Base-by-base conservation (phyloP, 106 monocot genomes). In the Posidonia australis region DNA sequence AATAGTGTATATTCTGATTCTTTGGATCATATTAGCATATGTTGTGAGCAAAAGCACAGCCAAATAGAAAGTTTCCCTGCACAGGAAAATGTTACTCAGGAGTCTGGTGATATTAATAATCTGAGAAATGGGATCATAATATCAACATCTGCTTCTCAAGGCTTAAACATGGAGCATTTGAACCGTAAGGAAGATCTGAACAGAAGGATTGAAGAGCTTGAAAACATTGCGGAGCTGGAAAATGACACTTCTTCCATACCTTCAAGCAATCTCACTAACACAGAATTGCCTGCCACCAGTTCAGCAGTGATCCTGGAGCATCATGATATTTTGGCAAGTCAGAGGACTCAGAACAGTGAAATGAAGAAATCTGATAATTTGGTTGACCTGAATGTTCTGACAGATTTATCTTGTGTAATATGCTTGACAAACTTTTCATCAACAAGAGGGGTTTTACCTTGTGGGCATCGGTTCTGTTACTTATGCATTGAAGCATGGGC, bases 391-490 rank as follows among this genome's bases (percentile, higher is more conserved):
- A 48, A 24, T 68, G 30, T 25, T 65, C 9, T 56, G 31, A 26
- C 46, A 23, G 80, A 78, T 51, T 47, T 90, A 17, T 89, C 94
- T 13, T 94, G 94, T 70, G 94, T 86, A 9, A 94, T 94, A 74
- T 94, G 94, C 58, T 94, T 79, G 77, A 90, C 89, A 68, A 82
- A 83, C 2, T 94, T 84, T 71, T 84, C 77, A 55, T 78, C 86
- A 64, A 73, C 62, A 60, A 89, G 89, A 54, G 93, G 89, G 23
- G 79, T 94, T 65, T 68, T 94, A 71, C 71, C 80, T 51, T 94
- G 94, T 74, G 94, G 94, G 18, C 89, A 94, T 70, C 83, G 94
- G 10, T 94, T 94, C 66, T 94, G 94, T 74, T 94, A 82, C 68
- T 58, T 77, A 20, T 94, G 94, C 55, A 94, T 94, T 44, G 68